Conservation (phyloP, 768 basidiomycete genomes). For the Psilocybe cubensis region DNA sequence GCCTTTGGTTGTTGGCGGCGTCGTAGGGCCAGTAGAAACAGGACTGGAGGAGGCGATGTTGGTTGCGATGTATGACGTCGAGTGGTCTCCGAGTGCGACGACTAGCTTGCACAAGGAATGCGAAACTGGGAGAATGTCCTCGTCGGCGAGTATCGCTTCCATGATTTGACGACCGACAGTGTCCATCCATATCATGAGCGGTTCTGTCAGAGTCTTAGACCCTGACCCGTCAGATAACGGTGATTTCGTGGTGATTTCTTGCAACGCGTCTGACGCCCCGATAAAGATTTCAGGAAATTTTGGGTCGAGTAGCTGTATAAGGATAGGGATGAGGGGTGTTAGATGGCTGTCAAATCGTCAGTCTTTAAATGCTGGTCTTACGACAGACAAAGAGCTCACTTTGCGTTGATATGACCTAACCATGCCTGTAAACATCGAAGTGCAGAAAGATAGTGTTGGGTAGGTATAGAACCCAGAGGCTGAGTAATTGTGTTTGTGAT, state of each 20-base stretch:
- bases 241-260: slow-evolving; percentile 79
- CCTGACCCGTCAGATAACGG: slow-evolving; percentile 73
- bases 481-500: slow-evolving; percentile 60
- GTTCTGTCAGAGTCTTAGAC: slow-evolving; percentile 76
- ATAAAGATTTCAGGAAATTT: slow-evolving; percentile 59
- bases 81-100: slow-evolving; percentile 85
- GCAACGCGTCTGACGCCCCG: slow-evolving; percentile 69
- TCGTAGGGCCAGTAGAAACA: slow-evolving; percentile 31
- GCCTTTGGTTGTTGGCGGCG: slow-evolving; percentile 40
- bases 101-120: slow-evolving; percentile 83
- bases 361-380: neutral
- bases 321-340: slow-evolving; percentile 63
- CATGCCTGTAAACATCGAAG: slow-evolving; percentile 84
- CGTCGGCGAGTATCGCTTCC: slow-evolving; percentile 35
- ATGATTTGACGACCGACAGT: slow-evolving; percentile 53
- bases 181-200: slow-evolving; percentile 81
- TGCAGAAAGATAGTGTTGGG: slow-evolving; percentile 65
- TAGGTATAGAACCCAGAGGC: slow-evolving; percentile 31
- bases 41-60: slow-evolving; percentile 57
- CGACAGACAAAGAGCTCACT: slow-evolving; percentile 44
- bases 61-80: slow-evolving; percentile 72
- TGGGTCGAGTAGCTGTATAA: slow-evolving; percentile 67
- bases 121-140: slow-evolving; percentile 57
- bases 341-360: slow-evolving; percentile 53
- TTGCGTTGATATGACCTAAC: slow-evolving; percentile 70